Evolutionary conservation across 208 protist species (phyloP).

Genomic region (Crithidia expoeki): DNA sequence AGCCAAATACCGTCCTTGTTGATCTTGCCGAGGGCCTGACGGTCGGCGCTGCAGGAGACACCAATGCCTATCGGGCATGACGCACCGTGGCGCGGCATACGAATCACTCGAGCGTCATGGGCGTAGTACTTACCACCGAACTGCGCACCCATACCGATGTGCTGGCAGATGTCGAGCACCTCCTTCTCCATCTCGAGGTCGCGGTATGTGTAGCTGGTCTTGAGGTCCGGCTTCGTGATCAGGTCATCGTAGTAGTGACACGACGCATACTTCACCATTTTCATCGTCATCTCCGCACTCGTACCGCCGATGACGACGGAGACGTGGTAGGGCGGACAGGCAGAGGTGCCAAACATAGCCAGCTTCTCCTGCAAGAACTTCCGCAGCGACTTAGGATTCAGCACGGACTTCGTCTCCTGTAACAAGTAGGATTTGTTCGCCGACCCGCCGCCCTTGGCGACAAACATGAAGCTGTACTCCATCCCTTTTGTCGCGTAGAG

Average conservation of each 20-base stretch:
- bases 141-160: constrained; percentile 96
- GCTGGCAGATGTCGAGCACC: constrained; percentile 87
- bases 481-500: constrained; percentile 94
- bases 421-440: constrained; percentile 98
- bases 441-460: constrained; percentile 97
- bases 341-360: constrained; percentile 93
- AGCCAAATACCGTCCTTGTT: constrained; percentile 96
- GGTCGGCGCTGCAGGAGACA: constrained; percentile 97
- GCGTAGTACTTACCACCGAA: constrained; percentile 99
- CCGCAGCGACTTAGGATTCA: constrained; percentile 92
- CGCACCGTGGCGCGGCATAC: constrained; percentile 93
- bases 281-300: constrained; percentile 96
- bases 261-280: constrained; percentile 96
- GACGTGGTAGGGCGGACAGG: constrained; percentile 98
- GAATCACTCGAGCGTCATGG: constrained; percentile 96
- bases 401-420: constrained; percentile 96
- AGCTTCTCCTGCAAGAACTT: constrained; percentile 96
- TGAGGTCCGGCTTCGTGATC: constrained; percentile 89
- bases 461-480: constrained; percentile 96
- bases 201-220: constrained; percentile 92
- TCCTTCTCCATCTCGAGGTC: constrained; percentile 94
- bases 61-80: constrained; percentile 94
- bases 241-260: constrained; percentile 94
- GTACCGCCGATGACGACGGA: constrained; percentile 96
- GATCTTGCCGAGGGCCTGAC: constrained; percentile 95